A percentile compares a stretch with the other conserved stretches of the same genome.
Evolutionary conservation across 345 rosid genomes (phyloP).

Genomic region (Lepidium aucheri): DNA sequence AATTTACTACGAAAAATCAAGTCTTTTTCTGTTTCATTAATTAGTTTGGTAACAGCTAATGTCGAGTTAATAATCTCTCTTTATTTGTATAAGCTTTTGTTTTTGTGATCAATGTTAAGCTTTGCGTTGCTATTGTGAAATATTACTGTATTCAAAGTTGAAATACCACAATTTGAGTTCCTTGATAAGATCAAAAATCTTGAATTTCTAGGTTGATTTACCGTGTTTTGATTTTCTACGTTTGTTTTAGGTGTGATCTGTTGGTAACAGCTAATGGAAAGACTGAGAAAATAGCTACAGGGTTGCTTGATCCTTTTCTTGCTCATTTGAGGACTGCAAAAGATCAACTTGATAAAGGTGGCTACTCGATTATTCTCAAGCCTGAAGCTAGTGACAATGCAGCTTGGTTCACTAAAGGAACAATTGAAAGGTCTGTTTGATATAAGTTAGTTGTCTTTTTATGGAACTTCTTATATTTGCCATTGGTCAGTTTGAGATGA

Average conservation of each 20-base stretch:
- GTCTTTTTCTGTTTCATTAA: not conserved
- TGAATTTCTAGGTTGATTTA: not conserved
- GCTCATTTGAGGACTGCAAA: constrained; percentile 79
- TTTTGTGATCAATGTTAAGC: not conserved
- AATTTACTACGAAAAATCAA: not conserved
- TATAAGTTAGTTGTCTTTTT: not conserved
- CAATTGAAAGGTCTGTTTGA: constrained; percentile 58
- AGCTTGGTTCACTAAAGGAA: constrained; percentile 81
- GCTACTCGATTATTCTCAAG: constrained; percentile 80
- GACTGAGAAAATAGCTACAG: constrained; percentile 79
- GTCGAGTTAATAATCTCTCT: not conserved
- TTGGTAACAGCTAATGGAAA: constrained; percentile 72
- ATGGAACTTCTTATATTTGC: not conserved
- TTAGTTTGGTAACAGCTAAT: not conserved
- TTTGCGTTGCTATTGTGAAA: not conserved
- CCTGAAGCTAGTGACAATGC: constrained; percentile 47
- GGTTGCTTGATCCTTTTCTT: constrained; percentile 82
- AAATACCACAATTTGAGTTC: not conserved
- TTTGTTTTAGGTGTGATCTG: constrained; percentile 69
- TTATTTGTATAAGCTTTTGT: not conserved
- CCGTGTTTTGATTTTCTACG: not conserved
- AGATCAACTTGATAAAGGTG: constrained; percentile 80
- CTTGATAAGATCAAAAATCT: not conserved
- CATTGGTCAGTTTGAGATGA: not conserved
- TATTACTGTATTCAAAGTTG: not conserved